A percentile compares a stretch with the other conserved stretches of the same genome.
These are phyloP conservation scores for Saccharomycopsis sp. DNA, from an alignment of 805 yeast species.

Conservation along the genomic window DNA sequence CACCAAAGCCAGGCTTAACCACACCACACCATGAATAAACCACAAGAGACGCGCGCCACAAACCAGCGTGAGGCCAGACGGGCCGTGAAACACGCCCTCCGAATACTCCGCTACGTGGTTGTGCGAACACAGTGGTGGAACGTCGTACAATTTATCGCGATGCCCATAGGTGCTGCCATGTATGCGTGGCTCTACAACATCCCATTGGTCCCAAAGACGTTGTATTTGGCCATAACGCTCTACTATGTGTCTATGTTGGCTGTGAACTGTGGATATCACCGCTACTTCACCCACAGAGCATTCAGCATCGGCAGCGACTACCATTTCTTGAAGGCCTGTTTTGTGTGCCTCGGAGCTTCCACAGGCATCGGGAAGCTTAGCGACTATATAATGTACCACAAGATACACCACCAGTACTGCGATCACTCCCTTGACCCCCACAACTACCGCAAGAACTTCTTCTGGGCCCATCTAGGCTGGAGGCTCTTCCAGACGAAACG, in stretches of 20 bases:
- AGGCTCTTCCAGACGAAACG: constrained; percentile 34
- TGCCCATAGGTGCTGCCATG: constrained; percentile 1
- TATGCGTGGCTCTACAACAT: constrained; percentile 23
- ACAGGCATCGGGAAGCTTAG: constrained; percentile 71
- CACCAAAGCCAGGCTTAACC: not conserved
- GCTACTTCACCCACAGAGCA: constrained; percentile 63
- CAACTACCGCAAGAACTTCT: constrained; percentile 70
- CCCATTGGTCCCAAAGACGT: constrained; percentile 44
- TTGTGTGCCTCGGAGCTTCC: constrained; percentile 46
- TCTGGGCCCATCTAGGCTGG: constrained; percentile 89
- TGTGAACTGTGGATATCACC: constrained; percentile 78
- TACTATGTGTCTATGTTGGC: constrained; percentile 61
- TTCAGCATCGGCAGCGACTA: constrained; percentile 41
- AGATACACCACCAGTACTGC: constrained; percentile 85
- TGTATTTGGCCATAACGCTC: constrained; percentile 45
- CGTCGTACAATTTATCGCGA: constrained; percentile 9
- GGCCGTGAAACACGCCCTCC: constrained; percentile 7
- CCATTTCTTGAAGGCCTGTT: constrained; percentile 43
- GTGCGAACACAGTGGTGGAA: constrained; percentile 11
- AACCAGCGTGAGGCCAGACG: constrained; percentile 1
- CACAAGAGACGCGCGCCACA: not conserved
- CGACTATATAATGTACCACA: constrained; percentile 78
- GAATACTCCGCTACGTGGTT: constrained; percentile 7
- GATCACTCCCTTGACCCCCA: constrained; percentile 90
- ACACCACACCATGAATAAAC: not conserved